These are phyloP conservation scores for Dimocarpus longan DNA, from an alignment of 345 rosid species.

Conservation along the genomic window DNA sequence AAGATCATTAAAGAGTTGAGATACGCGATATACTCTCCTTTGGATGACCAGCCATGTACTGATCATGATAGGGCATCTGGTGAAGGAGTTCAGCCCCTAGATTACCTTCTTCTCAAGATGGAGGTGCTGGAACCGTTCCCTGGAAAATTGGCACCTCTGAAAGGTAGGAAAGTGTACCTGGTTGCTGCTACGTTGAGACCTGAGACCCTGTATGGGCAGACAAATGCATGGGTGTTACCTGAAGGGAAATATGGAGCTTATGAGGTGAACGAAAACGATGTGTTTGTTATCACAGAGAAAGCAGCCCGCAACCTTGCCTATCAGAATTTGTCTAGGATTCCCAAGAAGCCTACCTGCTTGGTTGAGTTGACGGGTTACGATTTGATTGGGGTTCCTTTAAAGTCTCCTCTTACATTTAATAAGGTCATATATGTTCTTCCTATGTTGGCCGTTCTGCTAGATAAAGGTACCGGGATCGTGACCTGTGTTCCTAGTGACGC, in stretches of 20 bases:
- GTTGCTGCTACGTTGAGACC: constrained; percentile 96
- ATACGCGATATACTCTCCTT: constrained; percentile 83
- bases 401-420: constrained; percentile 70
- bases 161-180: constrained; percentile 76
- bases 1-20: constrained; percentile 84
- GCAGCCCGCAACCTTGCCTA: constrained; percentile 91
- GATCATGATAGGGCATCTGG: constrained; percentile 96
- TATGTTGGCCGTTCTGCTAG: constrained; percentile 86
- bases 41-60: constrained; percentile 95
- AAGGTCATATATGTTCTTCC: constrained; percentile 88
- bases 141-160: constrained; percentile 56
- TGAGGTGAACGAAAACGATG: constrained; percentile 79
- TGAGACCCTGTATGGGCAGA: constrained; percentile 96
- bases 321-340: constrained; percentile 72
- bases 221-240: constrained; percentile 96
- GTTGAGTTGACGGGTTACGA: constrained; percentile 81
- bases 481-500: constrained; percentile 98
- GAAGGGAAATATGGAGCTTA: constrained; percentile 94
- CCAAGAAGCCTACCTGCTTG: constrained; percentile 78
- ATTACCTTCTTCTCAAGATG: constrained; percentile 88
- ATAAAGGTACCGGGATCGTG: constrained; percentile 96
- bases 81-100: constrained; percentile 98
- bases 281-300: constrained; percentile 69
- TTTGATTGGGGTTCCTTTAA: constrained; percentile 81
- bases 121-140: constrained; percentile 77